phyloP scores from a whole-genome alignment of 2,329 filamentous ascomycete genomes.

The Alternaria novae-zelandiae region DNA sequence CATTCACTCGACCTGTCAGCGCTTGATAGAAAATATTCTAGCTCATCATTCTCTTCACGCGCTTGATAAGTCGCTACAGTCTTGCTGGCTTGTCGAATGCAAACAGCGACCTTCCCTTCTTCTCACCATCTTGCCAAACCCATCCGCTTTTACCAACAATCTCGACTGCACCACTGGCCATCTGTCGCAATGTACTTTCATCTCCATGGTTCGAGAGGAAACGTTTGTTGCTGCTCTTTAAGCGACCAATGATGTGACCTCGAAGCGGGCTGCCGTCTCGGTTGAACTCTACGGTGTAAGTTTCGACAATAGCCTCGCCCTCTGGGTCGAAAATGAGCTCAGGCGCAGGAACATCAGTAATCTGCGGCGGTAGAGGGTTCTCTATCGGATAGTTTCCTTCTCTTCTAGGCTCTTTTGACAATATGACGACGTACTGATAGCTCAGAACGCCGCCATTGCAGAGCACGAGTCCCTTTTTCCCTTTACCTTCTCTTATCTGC shows the following conservation, averaged over 20 bases:
- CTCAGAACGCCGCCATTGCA: constrained; percentile 71
- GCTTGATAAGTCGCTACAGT: constrained; percentile 6
- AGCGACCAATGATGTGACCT: constrained; percentile 61
- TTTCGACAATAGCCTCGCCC: constrained; percentile 63
- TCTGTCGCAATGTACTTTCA: constrained; percentile 54
- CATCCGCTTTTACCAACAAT: constrained; percentile 57
- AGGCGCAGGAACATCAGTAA: constrained; percentile 52
- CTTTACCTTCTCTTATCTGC: constrained; percentile 56
- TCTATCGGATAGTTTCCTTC: constrained; percentile 55
- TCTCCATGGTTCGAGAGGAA: constrained; percentile 66
- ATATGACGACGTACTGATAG: constrained; percentile 67
- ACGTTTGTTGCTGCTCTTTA: constrained; percentile 55
- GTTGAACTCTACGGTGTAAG: constrained; percentile 66
- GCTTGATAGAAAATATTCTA: background rate
- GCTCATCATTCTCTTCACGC: background rate
- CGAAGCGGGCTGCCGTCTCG: constrained; percentile 57
- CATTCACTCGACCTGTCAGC: background rate
- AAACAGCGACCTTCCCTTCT: constrained; percentile 38
- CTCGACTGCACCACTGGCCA: constrained; percentile 55
- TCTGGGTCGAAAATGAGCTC: constrained; percentile 49
- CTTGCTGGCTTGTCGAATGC: constrained; percentile 30
- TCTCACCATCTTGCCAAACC: constrained; percentile 47
- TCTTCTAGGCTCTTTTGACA: constrained; percentile 57
- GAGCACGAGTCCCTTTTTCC: constrained; percentile 63
- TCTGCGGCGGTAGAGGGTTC: constrained; percentile 54